Evolutionary conservation across 768 basidiomycete genomes (phyloP), one percentile per base, ranked within the genome.

Genomic region (Phallus indusiatus): DNA sequence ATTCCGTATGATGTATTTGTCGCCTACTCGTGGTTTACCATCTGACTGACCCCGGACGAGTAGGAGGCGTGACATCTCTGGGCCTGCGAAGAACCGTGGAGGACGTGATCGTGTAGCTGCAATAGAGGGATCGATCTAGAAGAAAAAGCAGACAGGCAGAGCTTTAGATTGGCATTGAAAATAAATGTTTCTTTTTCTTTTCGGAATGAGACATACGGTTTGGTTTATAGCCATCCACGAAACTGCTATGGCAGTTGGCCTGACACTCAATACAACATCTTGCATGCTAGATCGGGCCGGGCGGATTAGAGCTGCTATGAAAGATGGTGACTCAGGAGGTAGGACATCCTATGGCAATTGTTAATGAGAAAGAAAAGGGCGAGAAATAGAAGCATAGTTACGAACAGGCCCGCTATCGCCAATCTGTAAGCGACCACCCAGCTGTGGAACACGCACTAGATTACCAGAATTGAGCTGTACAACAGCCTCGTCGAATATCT

Each of bases 141-240:
- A n/a, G n/a, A n/a, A n/a, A n/a, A n/a, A n/a, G n/a, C n/a, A n/a
- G n/a, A n/a, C n/a, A 11, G 1, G 22, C 18, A 21, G 47, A 51
- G n/a, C 37, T 16, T 37, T 35, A 54, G 47, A 24, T 47, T 65
- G 2, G 28, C 7, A 28, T 28, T 28, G 4, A 28, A 28, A 28
- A 28, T 3, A 28, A 28, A 28, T 28, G 28, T 28, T 28, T 28
- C 7, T 3, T 28, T 3, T 28, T 28, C n/a, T n/a, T n/a, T n/a
- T n/a, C n/a, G n/a, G n/a, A n/a, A n/a, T 47, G 20, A 14, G 33
- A 68, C 83, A 56, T 67, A 90, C 92, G 55, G 81, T 78, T 75
- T 95, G 93, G 62, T 91, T 93, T 55, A 95, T 73, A 18, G 90
- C 93, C 5, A 93, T 76, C 93, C 93, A 95, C 52, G 84, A 80